Conservation (phyloP, 2,329 filamentous ascomycete genomes). For the Pseudocercospora eumusae region DNA sequence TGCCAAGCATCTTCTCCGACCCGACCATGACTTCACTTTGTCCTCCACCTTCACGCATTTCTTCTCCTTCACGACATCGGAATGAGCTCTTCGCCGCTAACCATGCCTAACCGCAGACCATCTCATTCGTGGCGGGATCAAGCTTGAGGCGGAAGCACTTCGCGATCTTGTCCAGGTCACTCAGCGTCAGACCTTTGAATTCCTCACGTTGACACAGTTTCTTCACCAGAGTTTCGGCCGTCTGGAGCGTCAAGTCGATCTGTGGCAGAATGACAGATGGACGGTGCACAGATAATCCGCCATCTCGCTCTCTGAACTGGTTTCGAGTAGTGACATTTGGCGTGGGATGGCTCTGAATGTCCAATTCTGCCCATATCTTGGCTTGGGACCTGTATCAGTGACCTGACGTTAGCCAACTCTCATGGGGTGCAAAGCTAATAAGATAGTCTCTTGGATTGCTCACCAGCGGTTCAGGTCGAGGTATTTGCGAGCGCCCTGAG, state of each 20-base stretch:
- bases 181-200: constrained; percentile 14
- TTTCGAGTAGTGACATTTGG: background rate
- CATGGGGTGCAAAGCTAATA: background rate
- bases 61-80: no score
- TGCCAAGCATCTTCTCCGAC: background rate
- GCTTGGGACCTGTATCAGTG: background rate
- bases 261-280: background rate
- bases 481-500: background rate
- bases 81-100: no score
- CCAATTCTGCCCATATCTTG: constrained; percentile 4
- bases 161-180: constrained; percentile 14
- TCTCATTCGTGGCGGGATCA: background rate
- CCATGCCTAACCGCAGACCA: background rate
- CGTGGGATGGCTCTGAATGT: constrained; percentile 9
- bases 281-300: no score
- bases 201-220: constrained; percentile 3
- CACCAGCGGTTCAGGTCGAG: background rate
- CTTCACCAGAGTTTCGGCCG: constrained; percentile 3
- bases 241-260: background rate
- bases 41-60: background rate
- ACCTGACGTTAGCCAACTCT: background rate
- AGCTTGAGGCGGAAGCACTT: constrained; percentile 9
- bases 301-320: no score
- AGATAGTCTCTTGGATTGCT: background rate
- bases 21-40: background rate